Evolutionary conservation across 225 moss, liverwort and hornwort species (phyloP), one percentile per base, ranked within the genome.

Genomic region (Rhytidiadelphus loreus): DNA sequence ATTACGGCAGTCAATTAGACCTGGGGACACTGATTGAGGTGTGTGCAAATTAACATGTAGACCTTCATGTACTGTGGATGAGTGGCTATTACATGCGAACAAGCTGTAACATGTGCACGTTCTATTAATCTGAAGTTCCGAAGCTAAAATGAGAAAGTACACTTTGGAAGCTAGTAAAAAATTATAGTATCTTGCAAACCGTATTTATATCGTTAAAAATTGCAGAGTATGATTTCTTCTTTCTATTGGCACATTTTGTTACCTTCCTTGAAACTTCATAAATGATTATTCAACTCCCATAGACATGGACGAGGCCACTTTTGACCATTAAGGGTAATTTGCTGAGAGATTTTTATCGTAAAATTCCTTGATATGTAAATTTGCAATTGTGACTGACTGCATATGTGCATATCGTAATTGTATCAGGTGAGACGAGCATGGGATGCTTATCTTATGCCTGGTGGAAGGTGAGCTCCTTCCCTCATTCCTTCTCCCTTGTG

Each of bases 21-120:
- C 92, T 99, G 90, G 97, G 96, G 81, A 90, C 95, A 72, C 93
- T 99, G 69, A 94, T 97, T 91, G 97, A 96, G 96, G 98, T 97
- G 85, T 82, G 85, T 65, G 72, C 72, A 75, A 53, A 64, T 44
- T 21, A 72, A 37, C n/a, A 56, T 64, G 44, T 62, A 58, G 24
- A 62, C 37, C 25, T 82, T 56, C 26, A 12, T 48, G 63, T 29
- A 59, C 64, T 50, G 48, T 80, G 32, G 48, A 91, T 48, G 53
- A 63, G 63, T 52, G 73, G 44, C 73, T 88, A 55, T 29, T 53
- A 84, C 74, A 35, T 80, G 64, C 82, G 50, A 65, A 73, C 70
- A 85, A 68, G 30, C 71, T 71, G 41, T 50, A 78, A 59, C 22
- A 20, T 77, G 57, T 50, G 63, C 50, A 63, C 43, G 26, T 82